Evolutionary conservation across 805 yeast genomes (phyloP).

Genomic region (Metschnikowia continentalis): DNA sequence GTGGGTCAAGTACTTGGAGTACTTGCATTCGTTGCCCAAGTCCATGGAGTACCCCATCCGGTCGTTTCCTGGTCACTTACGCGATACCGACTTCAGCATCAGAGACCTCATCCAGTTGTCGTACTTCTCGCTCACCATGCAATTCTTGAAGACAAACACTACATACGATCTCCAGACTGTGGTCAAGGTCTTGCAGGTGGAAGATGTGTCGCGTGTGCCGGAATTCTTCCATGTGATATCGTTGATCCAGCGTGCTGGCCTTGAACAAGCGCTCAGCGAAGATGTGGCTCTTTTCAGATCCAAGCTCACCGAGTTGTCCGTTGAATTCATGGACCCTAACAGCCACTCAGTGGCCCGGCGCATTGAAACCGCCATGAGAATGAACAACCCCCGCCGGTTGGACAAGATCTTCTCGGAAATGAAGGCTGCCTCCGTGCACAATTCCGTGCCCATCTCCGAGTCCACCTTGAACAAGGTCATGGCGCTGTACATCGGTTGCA

Average conservation of each 20-base stretch:
- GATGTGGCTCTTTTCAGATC: constrained; percentile 6
- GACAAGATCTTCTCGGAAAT: constrained; percentile 23
- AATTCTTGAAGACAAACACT: constrained; percentile 23
- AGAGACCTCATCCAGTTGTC: constrained; percentile 23
- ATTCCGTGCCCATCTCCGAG: constrained; percentile 35
- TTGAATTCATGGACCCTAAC: constrained; percentile 33
- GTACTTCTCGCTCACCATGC: constrained; percentile 33
- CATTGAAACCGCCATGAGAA: constrained; percentile 21
- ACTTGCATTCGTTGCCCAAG: constrained; percentile 10
- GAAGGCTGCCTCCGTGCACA: constrained; percentile 21
- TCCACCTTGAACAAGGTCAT: constrained; percentile 41
- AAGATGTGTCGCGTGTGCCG: constrained; percentile 18
- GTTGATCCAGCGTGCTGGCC: constrained; percentile 17
- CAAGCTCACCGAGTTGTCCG: constrained; percentile 10
- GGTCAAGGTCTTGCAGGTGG: constrained; percentile 25
- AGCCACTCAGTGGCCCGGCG: constrained; percentile 20
- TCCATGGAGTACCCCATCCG: constrained; percentile 6
- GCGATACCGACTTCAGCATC: constrained; percentile 14
- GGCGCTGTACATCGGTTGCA: constrained; percentile 40
- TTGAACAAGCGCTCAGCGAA: constrained; percentile 7
- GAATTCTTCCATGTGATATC: constrained; percentile 15
- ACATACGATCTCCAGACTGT: constrained; percentile 24
- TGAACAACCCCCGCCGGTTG: constrained; percentile 19
- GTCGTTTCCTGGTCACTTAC: constrained; percentile 8
- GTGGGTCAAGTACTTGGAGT: constrained; percentile 35